Base-by-base conservation (phyloP, 352 stramenopile genomes). In the Phytophthora crassamura region DNA sequence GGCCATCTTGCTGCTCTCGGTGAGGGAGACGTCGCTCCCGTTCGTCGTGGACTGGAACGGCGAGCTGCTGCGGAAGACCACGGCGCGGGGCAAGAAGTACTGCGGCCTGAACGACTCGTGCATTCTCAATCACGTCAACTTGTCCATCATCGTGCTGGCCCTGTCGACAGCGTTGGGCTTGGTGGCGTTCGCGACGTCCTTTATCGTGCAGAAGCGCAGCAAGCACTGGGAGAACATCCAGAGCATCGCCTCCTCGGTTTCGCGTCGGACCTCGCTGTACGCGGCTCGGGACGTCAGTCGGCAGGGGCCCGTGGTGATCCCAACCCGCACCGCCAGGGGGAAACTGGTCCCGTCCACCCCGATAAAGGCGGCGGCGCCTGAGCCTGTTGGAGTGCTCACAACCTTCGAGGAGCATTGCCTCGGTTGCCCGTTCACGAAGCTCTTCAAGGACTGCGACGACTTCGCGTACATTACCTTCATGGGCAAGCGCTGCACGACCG, bases 361-460 rank as follows among this genome's bases (percentile, higher is more conserved):
- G n/a, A 33, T 32, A 11, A 5, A 33, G 47, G 2, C 41, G 0
- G 4, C 11, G 15, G 10, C 10, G 7, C 14, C 8, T 18, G 20
- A 55, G 32, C 15, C 16, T 30, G 11, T 14, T 6, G 4, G 10
- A 12, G 10, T 7, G 14, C 33, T 67, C 14, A 67, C 49, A 30
- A 59, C 40, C 7, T 72, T 72, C 25, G 56, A 72, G 45, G 15
- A 43, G 8, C 56, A 62, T 20, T 72, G 63, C 33, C 48, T 72
- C 22, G 63, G 63, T 14, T 52, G 15, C n/a, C 41, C 49, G 1
- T 59, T 71, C 30, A 40, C 56, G 5, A 59, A 39, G 53, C 57
- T 72, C 25, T 72, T 67, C 30, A 61, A 42, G 7, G 63, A 72
- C 49, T 72, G 63, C 32, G 56, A 50, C 15, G 56, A 72, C 42